Base-by-base conservation (phyloP, 768 basidiomycete species). In the Calvatia gigantea region DNA sequence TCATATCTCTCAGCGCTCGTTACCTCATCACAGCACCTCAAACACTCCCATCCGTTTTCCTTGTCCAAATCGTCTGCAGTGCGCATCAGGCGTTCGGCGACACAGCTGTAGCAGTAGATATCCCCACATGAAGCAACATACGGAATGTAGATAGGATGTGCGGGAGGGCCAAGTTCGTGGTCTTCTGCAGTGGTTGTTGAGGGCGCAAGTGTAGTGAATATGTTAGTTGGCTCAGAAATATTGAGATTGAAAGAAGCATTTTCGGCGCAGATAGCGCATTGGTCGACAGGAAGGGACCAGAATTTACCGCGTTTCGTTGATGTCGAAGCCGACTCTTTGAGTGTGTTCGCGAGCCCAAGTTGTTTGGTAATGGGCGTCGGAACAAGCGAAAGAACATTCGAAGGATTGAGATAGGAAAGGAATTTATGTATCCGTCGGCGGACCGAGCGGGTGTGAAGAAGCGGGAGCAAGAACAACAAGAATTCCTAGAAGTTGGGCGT, bases 51-150 rank as follows among this genome's bases (percentile, higher is more conserved):
- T 19, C 78, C 77, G 47, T 72, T 64, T 31, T 78, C 70, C 15
- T 78, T 76, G 49, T 77, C 79, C 21, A 75, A 82, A 32, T 88
- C 90, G 57, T 88, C 87, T 3, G 82, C 84, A 4, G 80, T 79
- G 32, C 80, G 84, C 64, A 91, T 78, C 74, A 98, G 81, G 58
- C 85, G 84, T 65, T 91, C 89, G 12, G 91, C 82, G 38, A 98
- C 77, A 70, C 97, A 99, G 62, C 88, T 86, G 69, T 98, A 99
- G 71, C 97, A 98, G 72, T 95, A 99, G 12, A 82, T 68, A 65
- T 97, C 93, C 6, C 84, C 87, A 59, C 91, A 94, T 28, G 86
- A 85, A 31, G 93, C 85, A 47, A 87, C 71, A 65, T 96, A 98
- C 0, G 95, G 87, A 41, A 84, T 87, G 64, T 87, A 78, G 58